Evolutionary conservation across 306 rosid species (phyloP).

Genomic region (cucumber (Cucumis sativus)): Cucumber_9930_V3 NC_026657.2:16761501-16762000

Average conservation of each 20-base stretch:
- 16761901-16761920: too few relatives aligned
- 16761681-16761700: conserved; percentile 91
- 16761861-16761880: neutral
- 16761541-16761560: conserved; percentile 84
- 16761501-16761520: conserved; percentile 85
- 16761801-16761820: conserved; percentile 60
- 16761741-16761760: conserved; percentile 83
- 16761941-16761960: too few relatives aligned
- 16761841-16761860: neutral
- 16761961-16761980: too few relatives aligned
- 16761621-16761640: conserved; percentile 80
- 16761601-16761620: conserved; percentile 50
- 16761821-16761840: neutral
- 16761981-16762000: too few relatives aligned
- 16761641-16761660: conserved; percentile 77
- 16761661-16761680: conserved; percentile 85
- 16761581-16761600: conserved; percentile 80
- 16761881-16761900: too few relatives aligned
- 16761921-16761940: too few relatives aligned
- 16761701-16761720: conserved; percentile 64
- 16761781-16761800: conserved; percentile 90
- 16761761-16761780: conserved; percentile 68
- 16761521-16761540: conserved; percentile 89
- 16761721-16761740: conserved; percentile 54
- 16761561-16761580: conserved; percentile 91